phyloP scores from a whole-genome alignment of 176 grass and related monocot genomes.

The Oryza glaberrima region DNA sequence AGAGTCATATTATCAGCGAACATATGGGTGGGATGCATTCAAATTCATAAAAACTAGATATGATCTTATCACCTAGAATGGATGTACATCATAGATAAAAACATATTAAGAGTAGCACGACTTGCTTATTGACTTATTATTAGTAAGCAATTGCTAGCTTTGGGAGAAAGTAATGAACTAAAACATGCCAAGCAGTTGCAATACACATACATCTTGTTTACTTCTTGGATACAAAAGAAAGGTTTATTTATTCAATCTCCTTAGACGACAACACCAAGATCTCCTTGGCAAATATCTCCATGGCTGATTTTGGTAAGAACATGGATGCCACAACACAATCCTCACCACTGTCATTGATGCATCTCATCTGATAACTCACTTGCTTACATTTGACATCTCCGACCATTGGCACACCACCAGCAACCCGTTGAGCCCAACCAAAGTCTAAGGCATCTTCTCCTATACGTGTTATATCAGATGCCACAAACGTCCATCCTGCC shows the following conservation, averaged over 20 bases:
- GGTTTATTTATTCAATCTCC: neutral
- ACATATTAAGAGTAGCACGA: no score
- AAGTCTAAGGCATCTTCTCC: neutral
- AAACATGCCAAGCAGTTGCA: neutral
- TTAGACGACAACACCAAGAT: neutral
- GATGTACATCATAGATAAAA: no score
- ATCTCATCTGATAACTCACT: neutral
- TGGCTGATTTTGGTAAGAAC: neutral
- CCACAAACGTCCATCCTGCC: neutral
- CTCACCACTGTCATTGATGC: neutral
- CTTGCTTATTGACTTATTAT: no score
- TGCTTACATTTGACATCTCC: neutral
- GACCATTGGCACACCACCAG: neutral
- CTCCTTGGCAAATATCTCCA: neutral
- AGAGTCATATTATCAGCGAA: no score
- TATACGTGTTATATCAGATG: neutral
- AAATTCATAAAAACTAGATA: no score
- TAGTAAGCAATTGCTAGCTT: neutral
- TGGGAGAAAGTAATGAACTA: neutral
- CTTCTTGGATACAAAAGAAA: neutral
- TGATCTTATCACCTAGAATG: no score
- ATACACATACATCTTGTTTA: neutral
- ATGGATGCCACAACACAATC: slow-evolving; percentile 19
- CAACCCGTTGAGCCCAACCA: neutral
- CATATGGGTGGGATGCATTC: no score